Conservation (phyloP, 225 moss, liverwort and hornwort species). For the Thuidium tamariscinum region DNA sequence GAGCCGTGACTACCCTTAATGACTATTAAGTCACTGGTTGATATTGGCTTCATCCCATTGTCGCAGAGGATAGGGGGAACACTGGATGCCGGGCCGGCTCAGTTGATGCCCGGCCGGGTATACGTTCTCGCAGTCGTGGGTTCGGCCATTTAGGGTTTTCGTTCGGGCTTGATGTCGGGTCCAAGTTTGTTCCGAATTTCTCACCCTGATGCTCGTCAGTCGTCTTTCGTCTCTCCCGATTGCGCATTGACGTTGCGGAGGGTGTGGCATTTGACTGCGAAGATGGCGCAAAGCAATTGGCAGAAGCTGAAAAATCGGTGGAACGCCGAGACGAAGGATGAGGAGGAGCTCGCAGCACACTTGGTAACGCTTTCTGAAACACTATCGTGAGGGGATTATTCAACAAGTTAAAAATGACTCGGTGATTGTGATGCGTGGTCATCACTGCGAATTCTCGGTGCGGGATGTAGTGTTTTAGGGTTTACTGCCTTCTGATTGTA, state of each 20-base stretch:
- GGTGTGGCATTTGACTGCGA: neutral
- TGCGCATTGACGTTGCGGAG: neutral
- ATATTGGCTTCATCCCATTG: too few species aligned
- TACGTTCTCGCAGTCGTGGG: too few species aligned
- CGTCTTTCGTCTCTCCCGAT: neutral
- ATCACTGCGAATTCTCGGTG: neutral
- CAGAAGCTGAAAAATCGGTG: conserved; percentile 52
- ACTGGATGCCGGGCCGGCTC: neutral
- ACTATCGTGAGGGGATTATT: neutral
- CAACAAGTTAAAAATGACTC: neutral
- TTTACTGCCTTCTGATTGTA: neutral
- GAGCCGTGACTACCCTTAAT: too few species aligned
- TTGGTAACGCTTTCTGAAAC: conserved; percentile 10
- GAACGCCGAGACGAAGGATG: conserved; percentile 42
- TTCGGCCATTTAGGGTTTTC: neutral
- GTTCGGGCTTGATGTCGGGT: too few species aligned
- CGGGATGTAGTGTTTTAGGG: neutral
- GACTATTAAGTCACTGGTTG: too few species aligned
- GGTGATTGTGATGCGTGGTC: neutral
- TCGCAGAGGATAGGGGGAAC: neutral
- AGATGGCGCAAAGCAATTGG: conserved; percentile 37
- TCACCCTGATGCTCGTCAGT: neutral
- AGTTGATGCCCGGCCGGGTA: neutral
- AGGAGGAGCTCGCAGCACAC: conserved; percentile 55
- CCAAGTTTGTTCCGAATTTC: neutral